A percentile compares a stretch with the other conserved stretches of the same genome.
These are phyloP conservation scores for Nannochloris sp. DNA, from an alignment of 139 green algal genomes.

Conservation along the genomic window DNA sequence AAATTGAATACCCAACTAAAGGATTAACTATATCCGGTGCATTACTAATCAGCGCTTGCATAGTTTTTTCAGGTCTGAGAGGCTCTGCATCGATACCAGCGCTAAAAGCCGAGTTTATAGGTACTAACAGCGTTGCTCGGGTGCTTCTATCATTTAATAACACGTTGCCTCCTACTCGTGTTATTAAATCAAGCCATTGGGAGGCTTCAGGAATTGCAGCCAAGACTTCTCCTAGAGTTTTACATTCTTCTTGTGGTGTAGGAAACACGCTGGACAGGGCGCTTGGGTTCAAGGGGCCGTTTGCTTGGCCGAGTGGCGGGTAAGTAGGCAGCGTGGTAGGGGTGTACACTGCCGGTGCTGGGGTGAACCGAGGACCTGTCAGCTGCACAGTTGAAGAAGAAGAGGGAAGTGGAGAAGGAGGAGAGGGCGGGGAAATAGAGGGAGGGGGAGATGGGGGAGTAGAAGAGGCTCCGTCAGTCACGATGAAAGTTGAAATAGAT, in stretches of 20 bases:
- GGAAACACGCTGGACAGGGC: too few species aligned
- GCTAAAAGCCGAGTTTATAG: slow-evolving; percentile 9
- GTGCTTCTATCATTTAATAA: slow-evolving; percentile 5
- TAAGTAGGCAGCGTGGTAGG: too few species aligned
- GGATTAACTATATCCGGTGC: slow-evolving; percentile 11
- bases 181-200: slow-evolving; percentile 16
- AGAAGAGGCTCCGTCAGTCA: too few species aligned
- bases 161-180: not conserved
- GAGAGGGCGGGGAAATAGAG: too few species aligned
- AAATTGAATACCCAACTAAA: slow-evolving; percentile 13
- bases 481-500: too few species aligned
- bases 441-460: too few species aligned
- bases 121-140: slow-evolving; percentile 20
- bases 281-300: too few species aligned
- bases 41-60: slow-evolving; percentile 8
- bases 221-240: slow-evolving; percentile 13
- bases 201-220: slow-evolving; percentile 14
- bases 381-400: too few species aligned
- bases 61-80: slow-evolving; percentile 3
- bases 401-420: too few species aligned
- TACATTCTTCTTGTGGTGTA: slow-evolving; percentile 4
- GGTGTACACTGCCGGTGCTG: too few species aligned
- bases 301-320: too few species aligned
- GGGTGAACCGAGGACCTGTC: too few species aligned
- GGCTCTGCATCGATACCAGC: slow-evolving; percentile 12